Percentiles rank a stretch among this genome's conserved stretches.
These are phyloP conservation scores for Sarocladium strictum DNA, from an alignment of 2,329 filamentous ascomycete species.

Conservation along the genomic window DNA sequence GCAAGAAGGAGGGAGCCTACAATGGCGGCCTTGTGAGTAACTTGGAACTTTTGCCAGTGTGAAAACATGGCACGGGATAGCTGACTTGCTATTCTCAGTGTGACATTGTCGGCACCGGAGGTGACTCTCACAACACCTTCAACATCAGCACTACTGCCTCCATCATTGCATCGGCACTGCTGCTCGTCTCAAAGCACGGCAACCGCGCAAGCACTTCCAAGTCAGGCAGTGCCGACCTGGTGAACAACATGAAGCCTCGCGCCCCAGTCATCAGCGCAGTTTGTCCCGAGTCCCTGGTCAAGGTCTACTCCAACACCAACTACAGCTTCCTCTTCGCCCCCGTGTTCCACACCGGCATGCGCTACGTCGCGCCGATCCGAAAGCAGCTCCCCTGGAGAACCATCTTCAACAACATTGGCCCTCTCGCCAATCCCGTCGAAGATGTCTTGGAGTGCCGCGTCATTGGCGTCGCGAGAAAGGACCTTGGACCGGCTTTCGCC, in stretches of 20 bases:
- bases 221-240: conserved; percentile 88
- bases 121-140: conserved; percentile 95
- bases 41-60: background rate
- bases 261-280: conserved; percentile 71
- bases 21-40: conserved; percentile 70
- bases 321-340: conserved; percentile 96
- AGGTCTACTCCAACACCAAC: conserved; percentile 74
- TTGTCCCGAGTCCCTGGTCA: conserved; percentile 61
- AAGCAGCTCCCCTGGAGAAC: conserved; percentile 89
- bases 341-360: conserved; percentile 94
- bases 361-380: conserved; percentile 77
- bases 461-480: conserved; percentile 84
- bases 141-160: conserved; percentile 95
- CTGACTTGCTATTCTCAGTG: conserved; percentile 39
- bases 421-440: conserved; percentile 85
- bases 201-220: conserved; percentile 94
- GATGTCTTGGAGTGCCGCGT: conserved; percentile 79
- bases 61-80: background rate
- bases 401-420: conserved; percentile 95
- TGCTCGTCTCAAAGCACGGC: conserved; percentile 89
- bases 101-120: conserved; percentile 96
- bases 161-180: conserved; percentile 79
- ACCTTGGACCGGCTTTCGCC: conserved; percentile 83
- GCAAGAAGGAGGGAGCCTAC: conserved; percentile 67
- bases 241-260: conserved; percentile 66